phyloP scores from a whole-genome alignment of 768 basidiomycete genomes.

The Leccinum olivaceopallidum region DNA sequence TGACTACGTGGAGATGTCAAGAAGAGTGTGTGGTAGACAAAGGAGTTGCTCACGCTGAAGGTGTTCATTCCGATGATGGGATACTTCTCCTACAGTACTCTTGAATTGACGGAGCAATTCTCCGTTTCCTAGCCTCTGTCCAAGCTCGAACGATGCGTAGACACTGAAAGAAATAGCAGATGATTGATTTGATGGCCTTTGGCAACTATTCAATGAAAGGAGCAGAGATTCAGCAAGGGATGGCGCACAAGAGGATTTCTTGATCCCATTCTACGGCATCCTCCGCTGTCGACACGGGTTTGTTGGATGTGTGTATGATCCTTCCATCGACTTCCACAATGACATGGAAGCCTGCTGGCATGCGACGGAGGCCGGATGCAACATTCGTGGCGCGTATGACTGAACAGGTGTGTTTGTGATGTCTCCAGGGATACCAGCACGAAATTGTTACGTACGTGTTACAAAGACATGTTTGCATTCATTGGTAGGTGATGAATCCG shows the following conservation, averaged over 20 bases:
- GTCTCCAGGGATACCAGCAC: background rate
- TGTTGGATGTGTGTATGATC: background rate
- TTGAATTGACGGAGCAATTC: background rate
- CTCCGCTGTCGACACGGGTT: background rate
- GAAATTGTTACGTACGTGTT: background rate
- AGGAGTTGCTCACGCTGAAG: background rate
- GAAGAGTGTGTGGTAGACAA: background rate
- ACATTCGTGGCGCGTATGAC: conserved; percentile 1
- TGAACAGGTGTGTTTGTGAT: background rate
- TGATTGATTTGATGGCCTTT: background rate
- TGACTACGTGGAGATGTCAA: background rate
- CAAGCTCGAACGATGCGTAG: background rate
- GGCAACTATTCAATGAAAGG: background rate
- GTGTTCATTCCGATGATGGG: background rate
- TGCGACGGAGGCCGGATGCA: background rate
- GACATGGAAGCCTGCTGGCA: background rate
- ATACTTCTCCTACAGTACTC: background rate
- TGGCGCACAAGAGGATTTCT: background rate
- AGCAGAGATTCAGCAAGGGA: background rate
- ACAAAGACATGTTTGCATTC: background rate
- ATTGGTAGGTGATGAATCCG: background rate
- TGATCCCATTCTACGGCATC: background rate
- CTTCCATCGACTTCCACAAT: background rate
- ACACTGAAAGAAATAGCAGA: background rate
- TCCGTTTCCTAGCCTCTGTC: background rate